Evolutionary conservation across 2,329 filamentous ascomycete species (phyloP).

Genomic region (Coleophoma cylindrospora): DNA sequence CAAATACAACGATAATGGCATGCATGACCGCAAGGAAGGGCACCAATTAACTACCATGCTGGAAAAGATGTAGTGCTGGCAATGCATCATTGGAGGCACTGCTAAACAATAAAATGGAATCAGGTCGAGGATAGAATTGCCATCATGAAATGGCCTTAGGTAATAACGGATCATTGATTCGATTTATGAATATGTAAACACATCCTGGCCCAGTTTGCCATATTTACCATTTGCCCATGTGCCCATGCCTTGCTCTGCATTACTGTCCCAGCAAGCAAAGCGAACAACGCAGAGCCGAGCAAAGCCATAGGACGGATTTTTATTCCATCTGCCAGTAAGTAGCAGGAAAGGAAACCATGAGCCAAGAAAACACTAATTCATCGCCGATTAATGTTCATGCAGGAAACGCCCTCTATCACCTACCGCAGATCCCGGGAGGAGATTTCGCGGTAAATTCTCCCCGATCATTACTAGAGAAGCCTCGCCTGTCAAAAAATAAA

Average conservation of each 20-base stretch:
- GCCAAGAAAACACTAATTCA: slow-evolving; percentile 5
- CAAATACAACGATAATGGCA: too few species aligned
- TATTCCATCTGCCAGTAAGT: too few species aligned
- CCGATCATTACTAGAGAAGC: neutral
- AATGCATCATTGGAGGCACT: too few species aligned
- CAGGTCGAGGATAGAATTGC: too few species aligned
- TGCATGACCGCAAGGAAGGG: too few species aligned
- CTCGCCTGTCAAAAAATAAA: neutral
- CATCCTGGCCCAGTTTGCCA: neutral
- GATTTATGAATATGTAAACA: neutral
- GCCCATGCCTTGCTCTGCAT: neutral
- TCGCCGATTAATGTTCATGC: neutral
- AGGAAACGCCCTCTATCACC: neutral
- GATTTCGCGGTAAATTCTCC: neutral
- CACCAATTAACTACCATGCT: too few species aligned
- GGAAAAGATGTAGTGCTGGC: too few species aligned
- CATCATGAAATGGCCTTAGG: too few species aligned
- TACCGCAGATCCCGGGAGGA: neutral
- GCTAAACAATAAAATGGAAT: too few species aligned
- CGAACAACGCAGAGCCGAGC: neutral
- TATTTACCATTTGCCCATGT: neutral
- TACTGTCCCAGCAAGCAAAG: neutral
- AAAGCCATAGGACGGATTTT: too few species aligned
- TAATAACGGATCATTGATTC: neutral
- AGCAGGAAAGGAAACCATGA: neutral